These are phyloP conservation scores for Xylaria flabelliformis DNA, from an alignment of 495 filamentous ascomycete genomes.

Conservation along the genomic window DNA sequence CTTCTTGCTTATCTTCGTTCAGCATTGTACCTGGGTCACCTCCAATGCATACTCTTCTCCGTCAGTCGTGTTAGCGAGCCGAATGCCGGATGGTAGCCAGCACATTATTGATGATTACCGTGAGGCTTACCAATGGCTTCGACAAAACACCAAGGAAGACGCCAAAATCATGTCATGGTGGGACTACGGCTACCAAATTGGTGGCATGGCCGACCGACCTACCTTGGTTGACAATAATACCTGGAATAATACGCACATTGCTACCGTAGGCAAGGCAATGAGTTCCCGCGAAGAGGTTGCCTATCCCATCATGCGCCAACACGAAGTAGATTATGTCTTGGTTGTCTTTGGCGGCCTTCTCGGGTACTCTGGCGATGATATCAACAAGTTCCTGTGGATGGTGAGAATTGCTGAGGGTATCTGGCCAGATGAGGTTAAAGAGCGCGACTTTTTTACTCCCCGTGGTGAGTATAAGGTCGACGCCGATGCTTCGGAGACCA, in stretches of 20 bases:
- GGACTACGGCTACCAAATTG: constrained; percentile 99
- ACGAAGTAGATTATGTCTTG: constrained; percentile 98
- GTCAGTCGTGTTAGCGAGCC: constrained; percentile 93
- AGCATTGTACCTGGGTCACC: constrained; percentile 99
- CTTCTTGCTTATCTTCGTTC: constrained; percentile 91
- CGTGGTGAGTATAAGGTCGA: constrained; percentile 97
- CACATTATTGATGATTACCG: constrained; percentile 99
- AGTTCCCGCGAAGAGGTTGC: constrained; percentile 95
- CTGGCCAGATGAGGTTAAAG: constrained; percentile 98
- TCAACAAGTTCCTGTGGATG: constrained; percentile 99
- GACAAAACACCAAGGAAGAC: constrained; percentile 91
- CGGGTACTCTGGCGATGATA: constrained; percentile 99
- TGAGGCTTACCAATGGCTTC: constrained; percentile 99
- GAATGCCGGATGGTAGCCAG: constrained; percentile 91
- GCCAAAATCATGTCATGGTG: constrained; percentile 99
- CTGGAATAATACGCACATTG: constrained; percentile 99
- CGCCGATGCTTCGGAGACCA: constrained; percentile 90
- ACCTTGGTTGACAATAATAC: constrained; percentile 99
- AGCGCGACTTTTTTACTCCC: constrained; percentile 94
- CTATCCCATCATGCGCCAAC: constrained; percentile 97
- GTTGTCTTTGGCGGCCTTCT: constrained; percentile 96
- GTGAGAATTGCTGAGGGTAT: constrained; percentile 98
- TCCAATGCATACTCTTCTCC: constrained; percentile 98
- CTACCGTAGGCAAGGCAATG: constrained; percentile 99
- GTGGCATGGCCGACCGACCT: constrained; percentile 98